These are phyloP conservation scores for Sclerotiophoma versabilis DNA, from an alignment of 2,329 filamentous ascomycete species.

Conservation along the genomic window DNA sequence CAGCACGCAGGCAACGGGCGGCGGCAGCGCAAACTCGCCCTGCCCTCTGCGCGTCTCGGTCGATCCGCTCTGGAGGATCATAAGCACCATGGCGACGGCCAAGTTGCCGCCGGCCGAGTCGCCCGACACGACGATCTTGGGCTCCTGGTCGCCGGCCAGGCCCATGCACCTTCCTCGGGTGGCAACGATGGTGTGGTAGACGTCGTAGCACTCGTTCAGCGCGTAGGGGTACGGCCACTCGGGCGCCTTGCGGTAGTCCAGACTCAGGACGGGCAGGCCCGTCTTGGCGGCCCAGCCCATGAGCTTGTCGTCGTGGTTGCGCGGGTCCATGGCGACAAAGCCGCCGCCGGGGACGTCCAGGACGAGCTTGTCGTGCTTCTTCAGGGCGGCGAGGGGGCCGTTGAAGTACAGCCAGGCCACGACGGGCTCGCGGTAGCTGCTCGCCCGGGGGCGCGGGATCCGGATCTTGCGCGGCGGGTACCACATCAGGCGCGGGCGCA, in stretches of 20 bases:
- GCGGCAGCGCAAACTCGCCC: constrained; percentile 66
- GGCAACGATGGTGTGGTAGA: constrained; percentile 76
- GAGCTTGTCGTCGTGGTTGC: constrained; percentile 92
- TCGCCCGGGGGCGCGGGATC: constrained; percentile 80
- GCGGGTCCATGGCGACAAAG: constrained; percentile 96
- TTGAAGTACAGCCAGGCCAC: constrained; percentile 94
- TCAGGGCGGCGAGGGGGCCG: constrained; percentile 79
- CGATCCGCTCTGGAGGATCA: constrained; percentile 81
- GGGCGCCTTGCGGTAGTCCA: constrained; percentile 90
- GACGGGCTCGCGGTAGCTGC: constrained; percentile 83
- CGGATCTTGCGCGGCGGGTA: constrained; percentile 83
- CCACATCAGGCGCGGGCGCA: constrained; percentile 79
- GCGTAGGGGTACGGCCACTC: constrained; percentile 87
- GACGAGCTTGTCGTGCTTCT: constrained; percentile 78
- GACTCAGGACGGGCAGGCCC: constrained; percentile 84
- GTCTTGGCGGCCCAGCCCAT: constrained; percentile 90
- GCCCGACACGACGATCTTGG: constrained; percentile 75
- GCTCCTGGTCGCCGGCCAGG: constrained; percentile 69
- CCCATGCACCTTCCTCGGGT: constrained; percentile 79
- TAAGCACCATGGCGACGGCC: constrained; percentile 80
- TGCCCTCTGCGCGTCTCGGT: constrained; percentile 63
- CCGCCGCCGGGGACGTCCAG: constrained; percentile 93
- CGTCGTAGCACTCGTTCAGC: constrained; percentile 86
- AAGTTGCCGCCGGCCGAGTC: constrained; percentile 86
- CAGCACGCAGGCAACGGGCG: constrained; percentile 82